Base-by-base conservation (phyloP, 768 basidiomycete genomes). In the Imleria badia region DNA sequence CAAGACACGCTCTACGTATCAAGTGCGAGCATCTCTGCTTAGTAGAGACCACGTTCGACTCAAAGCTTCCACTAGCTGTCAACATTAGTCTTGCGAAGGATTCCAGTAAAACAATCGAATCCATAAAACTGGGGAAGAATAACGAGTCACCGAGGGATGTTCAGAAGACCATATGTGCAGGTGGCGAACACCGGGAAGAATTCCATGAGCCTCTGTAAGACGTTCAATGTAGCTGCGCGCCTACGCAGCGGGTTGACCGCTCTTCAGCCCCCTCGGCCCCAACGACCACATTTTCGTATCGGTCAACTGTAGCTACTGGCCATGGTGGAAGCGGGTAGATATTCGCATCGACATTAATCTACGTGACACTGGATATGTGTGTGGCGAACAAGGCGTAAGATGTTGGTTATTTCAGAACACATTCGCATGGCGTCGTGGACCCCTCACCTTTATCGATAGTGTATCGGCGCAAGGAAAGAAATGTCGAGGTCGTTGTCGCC, bases 181-280 rank as follows among this genome's bases (percentile, higher is more conserved):
- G 38, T 11, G 41, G 15, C 0, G 8, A 1, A 12, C 48, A 59
- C 35, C 19, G 5, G 9, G 42, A 48, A 19, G 13, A 59, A 19
- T 59, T 61, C 26, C 0, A 17, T 22, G 36, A 34, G 1, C 48
- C 56, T 36, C 35, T 62, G 60, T 62, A 42, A 46, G 61, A 14
- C 22, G 6, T 11, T 33, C 19, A 15, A 14, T 10, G 13, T 40
- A 6, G 31, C 40, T 35, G 36, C 8, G 3, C 7, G 23, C 12
- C 5, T 38, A 34, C 7, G n/a, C 26, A 20, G 14, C 2, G 10
- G n/a, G 9, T 12, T 54, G n/a, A 51, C 46, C n/a, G 39, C 6
- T 7, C 13, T 23, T 20, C n/a, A 62, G 60, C 19, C 3, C 12
- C 33, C n/a, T 63, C 40, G 15, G 35, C 13, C 34, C 45, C 5